Percentiles rank a stretch among this genome's conserved stretches.
Conservation (phyloP, 306 rosid genomes). For the Astragalus glycyphyllos region DNA sequence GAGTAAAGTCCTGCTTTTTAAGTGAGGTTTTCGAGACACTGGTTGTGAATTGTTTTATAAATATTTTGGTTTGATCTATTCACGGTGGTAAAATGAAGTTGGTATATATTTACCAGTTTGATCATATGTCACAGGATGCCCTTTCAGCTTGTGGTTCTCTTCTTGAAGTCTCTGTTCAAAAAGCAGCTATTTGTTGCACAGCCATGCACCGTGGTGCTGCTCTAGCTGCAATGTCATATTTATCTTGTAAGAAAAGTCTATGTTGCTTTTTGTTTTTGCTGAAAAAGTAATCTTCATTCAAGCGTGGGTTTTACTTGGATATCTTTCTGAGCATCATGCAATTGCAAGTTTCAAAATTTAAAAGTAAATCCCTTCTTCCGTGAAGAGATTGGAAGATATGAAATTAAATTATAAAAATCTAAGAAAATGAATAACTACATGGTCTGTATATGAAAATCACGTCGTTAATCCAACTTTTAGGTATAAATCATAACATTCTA, state of each 20-base stretch:
- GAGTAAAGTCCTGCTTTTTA: slow-evolving; percentile 6
- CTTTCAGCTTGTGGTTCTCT: slow-evolving; percentile 78
- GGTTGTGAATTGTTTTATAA: slow-evolving; percentile 24
- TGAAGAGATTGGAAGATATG: not conserved
- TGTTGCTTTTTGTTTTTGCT: slow-evolving; percentile 16
- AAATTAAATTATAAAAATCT: slow-evolving; percentile 20
- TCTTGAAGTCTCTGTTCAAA: slow-evolving; percentile 86
- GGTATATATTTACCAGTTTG: slow-evolving; percentile 30
- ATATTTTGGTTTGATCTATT: slow-evolving; percentile 34
- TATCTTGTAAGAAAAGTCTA: slow-evolving; percentile 74
- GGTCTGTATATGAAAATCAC: not conserved
- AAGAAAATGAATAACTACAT: slow-evolving; percentile 20
- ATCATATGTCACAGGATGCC: slow-evolving; percentile 70
- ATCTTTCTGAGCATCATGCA: slow-evolving; percentile 20
- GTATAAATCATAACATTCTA: slow-evolving; percentile 19
- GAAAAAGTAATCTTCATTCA: slow-evolving; percentile 17
- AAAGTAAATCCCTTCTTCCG: not conserved
- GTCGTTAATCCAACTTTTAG: slow-evolving; percentile 27
- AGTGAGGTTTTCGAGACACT: slow-evolving; percentile 32
- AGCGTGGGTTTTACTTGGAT: slow-evolving; percentile 15
- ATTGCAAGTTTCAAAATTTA: slow-evolving; percentile 16
- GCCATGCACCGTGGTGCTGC: slow-evolving; percentile 99
- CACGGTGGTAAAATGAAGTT: slow-evolving; percentile 27
- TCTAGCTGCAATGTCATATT: slow-evolving; percentile 92
- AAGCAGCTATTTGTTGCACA: slow-evolving; percentile 95